Evolutionary conservation across 2,329 filamentous ascomycete genomes (phyloP).

Genomic region (Epichloe amarillans): DNA sequence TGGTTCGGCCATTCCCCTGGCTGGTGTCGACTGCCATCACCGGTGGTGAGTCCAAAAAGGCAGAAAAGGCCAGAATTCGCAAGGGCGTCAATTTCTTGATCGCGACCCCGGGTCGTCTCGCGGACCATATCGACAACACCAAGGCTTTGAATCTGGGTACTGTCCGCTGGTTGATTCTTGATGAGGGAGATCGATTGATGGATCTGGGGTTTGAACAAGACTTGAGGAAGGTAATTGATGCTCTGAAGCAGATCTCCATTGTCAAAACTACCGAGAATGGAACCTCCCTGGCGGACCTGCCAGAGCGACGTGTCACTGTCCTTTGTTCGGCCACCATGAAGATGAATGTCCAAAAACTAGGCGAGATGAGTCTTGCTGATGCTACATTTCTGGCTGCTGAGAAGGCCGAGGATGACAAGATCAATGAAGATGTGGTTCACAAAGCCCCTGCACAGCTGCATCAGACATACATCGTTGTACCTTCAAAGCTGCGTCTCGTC

Average conservation of each 20-base stretch:
- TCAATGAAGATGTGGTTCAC: constrained; percentile 46
- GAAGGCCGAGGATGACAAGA: constrained; percentile 33
- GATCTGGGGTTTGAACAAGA: constrained; percentile 95
- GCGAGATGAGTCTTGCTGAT: constrained; percentile 89
- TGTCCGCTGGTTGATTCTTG: constrained; percentile 85
- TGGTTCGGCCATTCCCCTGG: constrained; percentile 90
- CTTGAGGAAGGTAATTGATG: constrained; percentile 71
- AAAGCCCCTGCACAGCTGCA: constrained; percentile 80
- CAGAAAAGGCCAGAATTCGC: constrained; percentile 83
- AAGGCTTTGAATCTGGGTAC: constrained; percentile 77
- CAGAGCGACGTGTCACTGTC: constrained; percentile 68
- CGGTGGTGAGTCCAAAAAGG: constrained; percentile 55
- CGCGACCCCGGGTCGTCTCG: constrained; percentile 81
- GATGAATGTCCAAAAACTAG: constrained; percentile 86
- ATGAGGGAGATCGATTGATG: constrained; percentile 97
- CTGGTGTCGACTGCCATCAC: constrained; percentile 79
- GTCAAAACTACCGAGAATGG: constrained; percentile 46
- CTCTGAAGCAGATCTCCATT: constrained; percentile 53
- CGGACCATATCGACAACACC: constrained; percentile 87
- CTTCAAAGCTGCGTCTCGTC: constrained; percentile 81
- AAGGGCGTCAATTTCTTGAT: constrained; percentile 95
- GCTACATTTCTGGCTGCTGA: constrained; percentile 71
- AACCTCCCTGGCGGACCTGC: constrained; percentile 47
- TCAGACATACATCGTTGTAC: constrained; percentile 77
- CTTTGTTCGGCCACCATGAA: constrained; percentile 97